Conservation (phyloP, 805 yeast genomes). For the Brettanomyces bruxellensis region DNA sequence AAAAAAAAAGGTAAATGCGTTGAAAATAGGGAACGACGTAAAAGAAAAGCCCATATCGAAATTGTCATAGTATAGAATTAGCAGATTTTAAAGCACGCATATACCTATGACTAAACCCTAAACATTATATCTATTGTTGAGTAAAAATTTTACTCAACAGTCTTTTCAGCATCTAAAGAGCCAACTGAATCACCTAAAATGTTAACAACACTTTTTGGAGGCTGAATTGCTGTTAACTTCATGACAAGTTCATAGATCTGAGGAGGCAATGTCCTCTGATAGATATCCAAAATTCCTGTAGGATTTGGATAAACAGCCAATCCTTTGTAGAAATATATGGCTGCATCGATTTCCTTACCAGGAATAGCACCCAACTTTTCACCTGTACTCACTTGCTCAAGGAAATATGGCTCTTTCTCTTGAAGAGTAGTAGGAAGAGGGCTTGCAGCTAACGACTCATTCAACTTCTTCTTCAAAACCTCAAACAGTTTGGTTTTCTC, state of each 20-base stretch:
- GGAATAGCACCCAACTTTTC: constrained; percentile 66
- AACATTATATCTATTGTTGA: too few species aligned
- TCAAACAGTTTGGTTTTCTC: constrained; percentile 53
- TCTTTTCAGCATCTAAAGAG: constrained; percentile 1
- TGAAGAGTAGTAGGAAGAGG: constrained; percentile 67
- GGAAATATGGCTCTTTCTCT: constrained; percentile 71
- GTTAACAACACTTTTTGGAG: constrained; percentile 71
- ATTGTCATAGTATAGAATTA: too few species aligned
- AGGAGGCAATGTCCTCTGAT: constrained; percentile 81
- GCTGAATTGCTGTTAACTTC: constrained; percentile 83
- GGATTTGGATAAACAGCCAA: constrained; percentile 92
- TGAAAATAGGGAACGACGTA: not conserved
- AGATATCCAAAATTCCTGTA: constrained; percentile 79
- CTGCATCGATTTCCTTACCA: constrained; percentile 71
- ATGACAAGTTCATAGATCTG: constrained; percentile 75
- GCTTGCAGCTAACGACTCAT: constrained; percentile 52
- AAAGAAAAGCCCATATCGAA: not conserved
- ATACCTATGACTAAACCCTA: not conserved
- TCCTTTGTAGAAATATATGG: constrained; percentile 88
- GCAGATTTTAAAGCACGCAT: not conserved
- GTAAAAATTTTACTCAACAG: not conserved
- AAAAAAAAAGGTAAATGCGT: too few species aligned
- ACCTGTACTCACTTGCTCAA: constrained; percentile 76
- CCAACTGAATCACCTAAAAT: constrained; percentile 30
- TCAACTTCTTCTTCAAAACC: constrained; percentile 51